phyloP scores from a whole-genome alignment of 805 yeast species.

The Candida broadrunensis region DNA sequence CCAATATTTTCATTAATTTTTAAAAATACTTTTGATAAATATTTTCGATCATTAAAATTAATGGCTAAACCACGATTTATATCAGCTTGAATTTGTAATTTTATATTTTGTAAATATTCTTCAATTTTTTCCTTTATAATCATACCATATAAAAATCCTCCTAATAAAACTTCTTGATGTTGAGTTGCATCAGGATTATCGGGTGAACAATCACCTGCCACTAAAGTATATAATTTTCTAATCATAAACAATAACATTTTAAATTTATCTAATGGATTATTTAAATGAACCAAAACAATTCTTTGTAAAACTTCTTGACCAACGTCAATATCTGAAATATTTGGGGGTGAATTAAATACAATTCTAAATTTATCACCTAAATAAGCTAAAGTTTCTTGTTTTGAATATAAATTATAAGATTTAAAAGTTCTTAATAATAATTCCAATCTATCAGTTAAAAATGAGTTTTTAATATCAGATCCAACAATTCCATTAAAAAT shows the following conservation, averaged over 20 bases:
- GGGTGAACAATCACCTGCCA: conserved; percentile 94
- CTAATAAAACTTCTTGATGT: conserved; percentile 93
- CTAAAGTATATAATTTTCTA: conserved; percentile 89
- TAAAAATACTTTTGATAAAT: conserved; percentile 72
- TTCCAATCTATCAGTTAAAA: conserved; percentile 97
- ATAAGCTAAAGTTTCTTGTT: conserved; percentile 87
- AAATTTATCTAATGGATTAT: conserved; percentile 74
- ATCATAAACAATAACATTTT: conserved; percentile 89
- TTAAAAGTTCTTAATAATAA: conserved; percentile 85
- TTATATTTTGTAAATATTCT: conserved; percentile 76
- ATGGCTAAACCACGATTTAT: conserved; percentile 76
- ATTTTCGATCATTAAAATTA: conserved; percentile 79
- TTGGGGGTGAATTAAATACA: conserved; percentile 86
- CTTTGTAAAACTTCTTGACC: conserved; percentile 80
- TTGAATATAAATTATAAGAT: conserved; percentile 70
- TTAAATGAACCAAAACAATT: conserved; percentile 87
- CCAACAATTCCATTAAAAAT: conserved; percentile 96
- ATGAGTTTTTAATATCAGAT: conserved; percentile 79
- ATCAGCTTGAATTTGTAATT: conserved; percentile 73
- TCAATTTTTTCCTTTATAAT: conserved; percentile 94
- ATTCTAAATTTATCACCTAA: conserved; percentile 95
- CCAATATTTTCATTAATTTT: conserved; percentile 93
- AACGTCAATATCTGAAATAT: conserved; percentile 83
- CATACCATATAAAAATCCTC: conserved; percentile 97
- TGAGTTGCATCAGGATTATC: conserved; percentile 99